Base-by-base conservation (phyloP, 2,329 filamentous ascomycete genomes). In the Exophiala dermatitidis region DNA sequence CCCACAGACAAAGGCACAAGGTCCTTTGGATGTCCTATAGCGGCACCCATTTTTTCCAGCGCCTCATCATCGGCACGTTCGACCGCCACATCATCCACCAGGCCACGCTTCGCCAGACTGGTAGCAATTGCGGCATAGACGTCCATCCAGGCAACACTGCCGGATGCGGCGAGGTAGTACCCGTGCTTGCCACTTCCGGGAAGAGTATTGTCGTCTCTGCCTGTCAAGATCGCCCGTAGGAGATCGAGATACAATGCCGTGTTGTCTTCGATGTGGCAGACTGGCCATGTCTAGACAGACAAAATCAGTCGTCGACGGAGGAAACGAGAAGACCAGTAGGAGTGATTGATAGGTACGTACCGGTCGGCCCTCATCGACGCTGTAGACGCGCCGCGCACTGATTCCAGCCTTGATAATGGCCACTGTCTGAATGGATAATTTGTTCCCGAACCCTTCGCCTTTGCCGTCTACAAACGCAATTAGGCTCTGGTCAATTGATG, bases 211-310 rank as follows among this genome's bases (percentile, higher is more conserved):
- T 19, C 19, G 38, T 33, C 29, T 8, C 68, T 62, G 1, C 64
- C 71, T 1, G 56, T 58, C 1, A 80, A 59, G 8, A 80, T 79
- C 1, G 63, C 66, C 1, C 68, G 67, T 4, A 79, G 59, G 0
- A 80, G 65, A 2, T 70, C 62, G 1, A 78, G 46, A 49, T 78
- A 80, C 0, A 80, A 58, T 0, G 61, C 62, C 0, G 72, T 68
- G 33, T 71, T 80, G 52, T 81, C 77, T 0, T 61, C 6, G 3
- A 80, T 61, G 50, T 80, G 75, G 52, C 73, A 77, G 4, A 81
- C 77, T 0, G 77, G 77, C 78, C 78, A 80, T 1, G 64, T 67
- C 72, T 76, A 43, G 31, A 9, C 8, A 7, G 2, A 19, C 1
- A 19, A 19, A 19, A 19, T 19, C 19, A 19, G 19, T 19, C 1